phyloP scores from a whole-genome alignment of 208 protist genomes.

The Strigomonas culicis region DNA sequence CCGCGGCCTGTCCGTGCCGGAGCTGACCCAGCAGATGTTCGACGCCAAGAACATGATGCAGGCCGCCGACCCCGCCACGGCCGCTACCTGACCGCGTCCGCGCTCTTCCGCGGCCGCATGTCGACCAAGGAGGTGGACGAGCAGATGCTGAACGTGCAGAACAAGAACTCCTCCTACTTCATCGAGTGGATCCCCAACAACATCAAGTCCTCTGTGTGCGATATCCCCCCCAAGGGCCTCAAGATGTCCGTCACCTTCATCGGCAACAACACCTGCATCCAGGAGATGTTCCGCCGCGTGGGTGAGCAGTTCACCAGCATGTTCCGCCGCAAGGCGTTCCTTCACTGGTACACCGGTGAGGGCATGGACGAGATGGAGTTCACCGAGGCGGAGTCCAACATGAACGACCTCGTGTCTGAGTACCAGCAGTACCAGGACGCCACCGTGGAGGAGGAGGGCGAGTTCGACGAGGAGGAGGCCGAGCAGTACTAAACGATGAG shows the following conservation, averaged over 20 bases:
- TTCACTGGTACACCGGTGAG: conserved; percentile 99
- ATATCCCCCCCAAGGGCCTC: conserved; percentile 91
- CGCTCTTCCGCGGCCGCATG: conserved; percentile 92
- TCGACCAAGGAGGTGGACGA: conserved; percentile 87
- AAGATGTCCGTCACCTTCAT: conserved; percentile 94
- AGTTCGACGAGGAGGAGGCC: conserved; percentile 39
- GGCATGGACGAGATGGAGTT: conserved; percentile 90
- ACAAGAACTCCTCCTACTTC: conserved; percentile 92
- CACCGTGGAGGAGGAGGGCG: conserved; percentile 88
- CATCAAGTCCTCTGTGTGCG: conserved; percentile 83
- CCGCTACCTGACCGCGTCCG: conserved; percentile 70
- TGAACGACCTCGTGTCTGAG: conserved; percentile 84
- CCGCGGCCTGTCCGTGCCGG: conserved; percentile 72
- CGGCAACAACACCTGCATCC: conserved; percentile 93
- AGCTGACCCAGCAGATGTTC: conserved; percentile 97
- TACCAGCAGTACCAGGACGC: conserved; percentile 86
- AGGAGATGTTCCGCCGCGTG: conserved; percentile 93
- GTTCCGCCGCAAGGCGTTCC: conserved; percentile 98
- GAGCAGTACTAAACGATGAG: neutral
- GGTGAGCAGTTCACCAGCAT: conserved; percentile 97
- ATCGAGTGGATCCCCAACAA: conserved; percentile 84
- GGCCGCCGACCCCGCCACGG: conserved; percentile 43
- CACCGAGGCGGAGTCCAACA: conserved; percentile 90
- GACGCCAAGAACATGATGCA: conserved; percentile 98
- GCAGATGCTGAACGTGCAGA: conserved; percentile 72